A percentile compares a stretch with the other conserved stretches of the same genome.
These are phyloP conservation scores for Globisporangium nodosum DNA, from an alignment of 352 stramenopile genomes.

Conservation along the genomic window DNA sequence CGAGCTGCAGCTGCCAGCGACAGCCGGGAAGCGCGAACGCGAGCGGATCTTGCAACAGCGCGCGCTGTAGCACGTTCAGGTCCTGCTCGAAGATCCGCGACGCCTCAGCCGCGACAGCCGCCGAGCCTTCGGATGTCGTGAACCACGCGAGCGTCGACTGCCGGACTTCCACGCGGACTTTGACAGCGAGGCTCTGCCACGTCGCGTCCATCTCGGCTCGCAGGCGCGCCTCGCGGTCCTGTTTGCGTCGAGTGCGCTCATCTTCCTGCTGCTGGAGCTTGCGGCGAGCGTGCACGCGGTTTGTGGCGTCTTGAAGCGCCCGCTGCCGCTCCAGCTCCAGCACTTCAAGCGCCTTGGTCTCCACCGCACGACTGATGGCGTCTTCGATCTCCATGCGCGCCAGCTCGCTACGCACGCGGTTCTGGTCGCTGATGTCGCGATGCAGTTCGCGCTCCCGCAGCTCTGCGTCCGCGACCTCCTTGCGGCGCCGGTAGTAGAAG, in stretches of 20 bases:
- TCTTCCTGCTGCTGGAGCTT: slow-evolving; percentile 53
- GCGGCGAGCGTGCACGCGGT: slow-evolving; percentile 31
- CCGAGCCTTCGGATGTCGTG: slow-evolving; percentile 18
- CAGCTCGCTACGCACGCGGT: slow-evolving; percentile 22
- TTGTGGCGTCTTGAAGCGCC: slow-evolving; percentile 39
- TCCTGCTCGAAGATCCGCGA: slow-evolving; percentile 52
- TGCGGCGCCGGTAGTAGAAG: slow-evolving; percentile 31
- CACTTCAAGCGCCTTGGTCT: slow-evolving; percentile 16
- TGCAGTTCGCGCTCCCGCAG: slow-evolving; percentile 36
- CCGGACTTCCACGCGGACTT: slow-evolving; percentile 42
- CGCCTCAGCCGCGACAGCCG: slow-evolving; percentile 29
- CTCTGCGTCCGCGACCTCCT: slow-evolving; percentile 35
- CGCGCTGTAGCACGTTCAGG: slow-evolving; percentile 34
- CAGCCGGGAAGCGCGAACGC: slow-evolving; percentile 29
- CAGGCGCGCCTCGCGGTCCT: slow-evolving; percentile 15
- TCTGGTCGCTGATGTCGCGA: slow-evolving; percentile 22
- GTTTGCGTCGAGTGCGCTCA: slow-evolving; percentile 38
- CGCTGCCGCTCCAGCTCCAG: slow-evolving; percentile 26
- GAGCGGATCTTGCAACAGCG: slow-evolving; percentile 31
- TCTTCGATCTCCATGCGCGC: slow-evolving; percentile 47
- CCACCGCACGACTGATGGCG: slow-evolving; percentile 22
- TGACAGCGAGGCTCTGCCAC: slow-evolving; percentile 40
- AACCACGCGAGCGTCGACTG: slow-evolving; percentile 40
- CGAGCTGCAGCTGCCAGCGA: slow-evolving; percentile 52
- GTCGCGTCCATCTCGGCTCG: slow-evolving; percentile 25